Evolutionary conservation across 1,284 basidiomycete genomes (phyloP).

Genomic region (Microstroma glucosiphilum): DNA sequence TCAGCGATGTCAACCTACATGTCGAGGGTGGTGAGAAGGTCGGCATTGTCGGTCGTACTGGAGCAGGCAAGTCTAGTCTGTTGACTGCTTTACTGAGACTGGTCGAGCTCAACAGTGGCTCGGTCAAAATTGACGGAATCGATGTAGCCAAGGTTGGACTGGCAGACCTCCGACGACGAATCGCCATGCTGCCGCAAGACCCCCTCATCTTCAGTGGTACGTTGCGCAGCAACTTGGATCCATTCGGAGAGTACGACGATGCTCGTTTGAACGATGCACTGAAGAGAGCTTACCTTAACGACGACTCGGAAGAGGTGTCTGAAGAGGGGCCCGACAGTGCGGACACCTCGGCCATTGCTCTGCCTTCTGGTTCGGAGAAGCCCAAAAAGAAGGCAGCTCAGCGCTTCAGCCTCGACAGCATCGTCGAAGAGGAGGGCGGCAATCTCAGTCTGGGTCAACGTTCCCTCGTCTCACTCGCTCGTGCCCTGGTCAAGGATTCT

Average conservation of each 20-base stretch:
- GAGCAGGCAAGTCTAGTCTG: conserved; percentile 66
- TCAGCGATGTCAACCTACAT: conserved; percentile 53
- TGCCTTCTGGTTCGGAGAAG: conserved; percentile 24
- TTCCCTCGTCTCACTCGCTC: conserved; percentile 49
- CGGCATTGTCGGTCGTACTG: conserved; percentile 56
- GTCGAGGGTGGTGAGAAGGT: conserved; percentile 56
- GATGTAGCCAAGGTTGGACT: conserved; percentile 58
- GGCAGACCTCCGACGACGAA: conserved; percentile 41
- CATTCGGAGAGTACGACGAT: conserved; percentile 50
- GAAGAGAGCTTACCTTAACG: conserved; percentile 46
- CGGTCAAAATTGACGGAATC: conserved; percentile 65
- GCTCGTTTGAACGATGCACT: conserved; percentile 48
- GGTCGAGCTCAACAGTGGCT: conserved; percentile 62
- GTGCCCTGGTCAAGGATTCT: conserved; percentile 53
- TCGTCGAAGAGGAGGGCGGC: conserved; percentile 47
- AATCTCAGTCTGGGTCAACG: conserved; percentile 51
- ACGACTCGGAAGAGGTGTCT: conserved; percentile 1
- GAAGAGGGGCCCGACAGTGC: conserved; percentile 11
- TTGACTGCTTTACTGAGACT: conserved; percentile 67
- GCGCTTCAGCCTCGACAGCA: conserved; percentile 44
- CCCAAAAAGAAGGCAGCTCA: conserved; percentile 12
- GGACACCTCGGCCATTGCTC: conserved; percentile 12
- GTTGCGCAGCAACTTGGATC: conserved; percentile 52
- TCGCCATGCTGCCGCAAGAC: conserved; percentile 47
- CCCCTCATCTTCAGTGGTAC: conserved; percentile 51